These are phyloP conservation scores for Scutellaria baicalensis DNA, from an alignment of 257 asterid species.

Conservation along the genomic window DNA sequence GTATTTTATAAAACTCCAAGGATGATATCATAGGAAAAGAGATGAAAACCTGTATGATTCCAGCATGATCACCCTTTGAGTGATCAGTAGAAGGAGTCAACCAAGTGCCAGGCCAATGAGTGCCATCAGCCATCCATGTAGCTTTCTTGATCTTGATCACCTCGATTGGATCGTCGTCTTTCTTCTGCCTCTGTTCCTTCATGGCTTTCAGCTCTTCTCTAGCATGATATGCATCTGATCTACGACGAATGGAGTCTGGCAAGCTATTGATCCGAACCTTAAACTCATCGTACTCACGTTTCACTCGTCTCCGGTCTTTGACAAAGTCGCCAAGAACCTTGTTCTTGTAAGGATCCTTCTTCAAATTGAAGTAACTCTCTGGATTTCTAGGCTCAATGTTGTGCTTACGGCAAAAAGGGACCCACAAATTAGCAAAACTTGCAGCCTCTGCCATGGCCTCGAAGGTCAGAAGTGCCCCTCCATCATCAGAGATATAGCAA, in stretches of 20 bases:
- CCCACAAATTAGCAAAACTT: constrained; percentile 67
- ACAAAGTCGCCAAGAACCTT: constrained; percentile 58
- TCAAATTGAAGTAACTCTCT: constrained; percentile 47
- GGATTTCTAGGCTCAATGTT: constrained; percentile 69
- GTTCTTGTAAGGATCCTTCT: constrained; percentile 71
- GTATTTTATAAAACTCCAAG: too few relatives aligned
- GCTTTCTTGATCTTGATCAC: constrained; percentile 48
- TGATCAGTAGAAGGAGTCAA: constrained; percentile 41
- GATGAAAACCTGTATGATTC: constrained; percentile 53
- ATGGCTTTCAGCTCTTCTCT: constrained; percentile 57
- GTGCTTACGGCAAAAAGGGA: constrained; percentile 74
- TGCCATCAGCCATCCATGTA: constrained; percentile 86
- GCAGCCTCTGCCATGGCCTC: constrained; percentile 88
- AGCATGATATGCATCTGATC: constrained; percentile 70
- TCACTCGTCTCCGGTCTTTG: constrained; percentile 61
- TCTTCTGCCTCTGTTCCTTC: constrained; percentile 57
- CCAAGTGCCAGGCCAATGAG: constrained; percentile 93
- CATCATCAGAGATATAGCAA: constrained; percentile 74
- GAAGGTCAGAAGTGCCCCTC: constrained; percentile 72
- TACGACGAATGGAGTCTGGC: constrained; percentile 63
- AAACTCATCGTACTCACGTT: constrained; percentile 78
- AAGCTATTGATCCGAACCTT: constrained; percentile 63
- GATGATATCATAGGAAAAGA: too few relatives aligned
- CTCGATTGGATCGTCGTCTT: constrained; percentile 52
- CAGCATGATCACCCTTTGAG: constrained; percentile 73